Conservation (phyloP, 164 flowering plant genomes). For the Vitis riparia region DNA sequence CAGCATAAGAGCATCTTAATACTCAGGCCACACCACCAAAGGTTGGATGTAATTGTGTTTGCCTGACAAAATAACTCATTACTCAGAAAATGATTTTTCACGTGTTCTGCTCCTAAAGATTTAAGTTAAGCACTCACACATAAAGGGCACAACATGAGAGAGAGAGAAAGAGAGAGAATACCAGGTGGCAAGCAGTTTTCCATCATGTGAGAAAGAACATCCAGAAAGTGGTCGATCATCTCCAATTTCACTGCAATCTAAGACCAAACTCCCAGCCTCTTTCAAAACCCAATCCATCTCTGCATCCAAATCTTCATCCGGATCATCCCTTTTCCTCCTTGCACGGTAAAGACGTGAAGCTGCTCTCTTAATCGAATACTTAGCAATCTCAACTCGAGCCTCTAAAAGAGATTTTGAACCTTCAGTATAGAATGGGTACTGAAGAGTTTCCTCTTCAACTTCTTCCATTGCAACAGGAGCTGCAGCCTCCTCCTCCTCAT, state of each 20-base stretch:
- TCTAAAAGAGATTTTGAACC: constrained; percentile 65
- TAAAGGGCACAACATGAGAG: background rate
- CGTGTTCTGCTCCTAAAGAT: no score
- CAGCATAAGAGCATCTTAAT: no score
- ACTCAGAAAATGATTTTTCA: no score
- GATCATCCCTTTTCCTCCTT: constrained; percentile 79
- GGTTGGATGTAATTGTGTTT: no score
- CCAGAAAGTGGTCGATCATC: constrained; percentile 95
- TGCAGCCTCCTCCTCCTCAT: constrained; percentile 87
- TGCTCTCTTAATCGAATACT: constrained; percentile 66
- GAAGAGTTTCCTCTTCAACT: constrained; percentile 60
- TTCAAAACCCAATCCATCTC: constrained; percentile 75
- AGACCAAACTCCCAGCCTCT: constrained; percentile 57
- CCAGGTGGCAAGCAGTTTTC: constrained; percentile 87
- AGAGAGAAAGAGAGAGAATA: constrained; percentile 21
- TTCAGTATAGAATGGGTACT: constrained; percentile 93
- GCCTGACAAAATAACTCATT: no score
- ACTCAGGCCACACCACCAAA: no score
- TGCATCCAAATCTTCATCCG: constrained; percentile 87
- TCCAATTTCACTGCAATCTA: constrained; percentile 85
- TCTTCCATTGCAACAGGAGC: constrained; percentile 42
- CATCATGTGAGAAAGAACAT: constrained; percentile 81
- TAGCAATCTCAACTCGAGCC: constrained; percentile 74
- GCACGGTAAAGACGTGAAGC: constrained; percentile 70
- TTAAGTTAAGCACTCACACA: background rate